Conservation (phyloP, 495 filamentous ascomycete species). For the Penicillium manginii region DNA sequence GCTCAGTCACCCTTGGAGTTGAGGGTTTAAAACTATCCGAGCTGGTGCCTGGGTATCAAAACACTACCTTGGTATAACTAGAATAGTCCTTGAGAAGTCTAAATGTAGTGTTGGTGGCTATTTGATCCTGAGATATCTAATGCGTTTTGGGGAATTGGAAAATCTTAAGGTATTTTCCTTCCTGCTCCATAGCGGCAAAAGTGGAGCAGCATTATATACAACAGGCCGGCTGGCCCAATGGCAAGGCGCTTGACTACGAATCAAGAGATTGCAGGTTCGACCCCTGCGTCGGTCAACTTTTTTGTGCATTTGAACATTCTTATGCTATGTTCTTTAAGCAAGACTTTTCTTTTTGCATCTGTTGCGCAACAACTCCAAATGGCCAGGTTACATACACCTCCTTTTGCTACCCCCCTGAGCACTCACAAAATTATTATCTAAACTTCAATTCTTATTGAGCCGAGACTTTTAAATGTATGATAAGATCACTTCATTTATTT, state of each 20-base stretch:
- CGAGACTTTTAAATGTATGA: too few species aligned
- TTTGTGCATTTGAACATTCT: slow-evolving; percentile 9
- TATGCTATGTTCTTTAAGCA: neutral
- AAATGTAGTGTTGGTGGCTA: too few species aligned
- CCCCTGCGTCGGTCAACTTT: slow-evolving; percentile 44
- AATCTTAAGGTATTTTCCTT: neutral
- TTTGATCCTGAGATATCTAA: neutral
- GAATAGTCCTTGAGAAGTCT: too few species aligned
- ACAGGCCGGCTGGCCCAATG: slow-evolving; percentile 61
- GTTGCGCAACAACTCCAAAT: neutral
- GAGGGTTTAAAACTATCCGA: too few species aligned
- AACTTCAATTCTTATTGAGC: too few species aligned
- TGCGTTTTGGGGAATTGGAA: neutral
- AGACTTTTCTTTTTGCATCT: neutral
- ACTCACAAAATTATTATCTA: too few species aligned
- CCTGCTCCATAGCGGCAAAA: neutral
- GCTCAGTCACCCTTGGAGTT: too few species aligned
- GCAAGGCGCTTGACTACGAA: slow-evolving; percentile 75
- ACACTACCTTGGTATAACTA: too few species aligned
- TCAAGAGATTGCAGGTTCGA: slow-evolving; percentile 60
- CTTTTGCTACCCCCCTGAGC: too few species aligned
- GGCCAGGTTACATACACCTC: too few species aligned
- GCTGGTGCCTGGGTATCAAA: too few species aligned
- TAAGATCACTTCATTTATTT: too few species aligned
- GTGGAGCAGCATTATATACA: neutral